Evolutionary conservation across 768 basidiomycete genomes (phyloP).

Genomic region (Mycena capillaripes): DNA sequence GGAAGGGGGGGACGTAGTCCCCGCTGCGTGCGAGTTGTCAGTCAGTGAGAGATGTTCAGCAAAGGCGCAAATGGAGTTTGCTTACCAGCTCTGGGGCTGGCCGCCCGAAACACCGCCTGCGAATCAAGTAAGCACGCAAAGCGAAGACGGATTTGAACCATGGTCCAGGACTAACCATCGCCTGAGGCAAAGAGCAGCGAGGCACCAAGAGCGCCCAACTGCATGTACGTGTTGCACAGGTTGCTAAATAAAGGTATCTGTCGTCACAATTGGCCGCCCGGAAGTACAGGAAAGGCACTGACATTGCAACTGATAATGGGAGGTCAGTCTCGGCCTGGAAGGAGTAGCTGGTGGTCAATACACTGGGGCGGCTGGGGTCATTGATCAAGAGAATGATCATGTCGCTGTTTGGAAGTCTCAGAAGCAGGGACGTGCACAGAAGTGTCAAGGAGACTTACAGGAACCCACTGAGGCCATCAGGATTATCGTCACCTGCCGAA

Average conservation of each 20-base stretch:
- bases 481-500: slow-evolving; percentile 44
- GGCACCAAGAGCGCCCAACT: slow-evolving; percentile 45
- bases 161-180: slow-evolving; percentile 45
- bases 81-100: not conserved
- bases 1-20: not conserved
- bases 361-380: slow-evolving; percentile 30
- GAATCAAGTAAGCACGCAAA: not conserved
- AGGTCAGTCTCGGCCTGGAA: slow-evolving; percentile 50
- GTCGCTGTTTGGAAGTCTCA: slow-evolving; percentile 40
- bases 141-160: slow-evolving; percentile 42
- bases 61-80: slow-evolving; percentile 23
- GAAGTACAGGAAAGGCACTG: slow-evolving; percentile 6
- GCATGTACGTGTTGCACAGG: slow-evolving; percentile 44
- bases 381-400: slow-evolving; percentile 36
- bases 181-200: slow-evolving; percentile 19
- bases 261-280: not conserved
- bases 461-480: slow-evolving; percentile 42
- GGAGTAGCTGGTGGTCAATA: slow-evolving; percentile 40
- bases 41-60: slow-evolving; percentile 22
- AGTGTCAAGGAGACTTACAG: slow-evolving; percentile 38
- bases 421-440: not conserved
- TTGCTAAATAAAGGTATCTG: slow-evolving; percentile 21
- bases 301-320: not conserved
- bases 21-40: slow-evolving; percentile 36
- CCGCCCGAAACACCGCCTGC: slow-evolving; percentile 17